Evolutionary conservation across 2,329 filamentous ascomycete species (phyloP).

Genomic region (Exophiala viscosa): DNA sequence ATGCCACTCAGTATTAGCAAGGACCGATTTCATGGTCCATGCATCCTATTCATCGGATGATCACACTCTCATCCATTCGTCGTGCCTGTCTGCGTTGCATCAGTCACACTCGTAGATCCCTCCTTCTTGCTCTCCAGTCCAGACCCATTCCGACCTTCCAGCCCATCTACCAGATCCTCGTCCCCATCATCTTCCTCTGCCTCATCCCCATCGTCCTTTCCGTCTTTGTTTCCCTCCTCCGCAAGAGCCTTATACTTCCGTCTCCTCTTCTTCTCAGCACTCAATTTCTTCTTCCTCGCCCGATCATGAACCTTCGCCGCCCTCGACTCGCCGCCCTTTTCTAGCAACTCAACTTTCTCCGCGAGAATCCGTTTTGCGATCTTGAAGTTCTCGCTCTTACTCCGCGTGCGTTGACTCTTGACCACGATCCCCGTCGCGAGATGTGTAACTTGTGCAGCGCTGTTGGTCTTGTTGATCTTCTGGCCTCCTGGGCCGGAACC

Average conservation of each 20-base stretch:
- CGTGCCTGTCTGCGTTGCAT: no score
- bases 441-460: conserved; percentile 89
- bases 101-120: no score
- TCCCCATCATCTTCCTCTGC: conserved; percentile 14
- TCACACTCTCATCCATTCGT: no score
- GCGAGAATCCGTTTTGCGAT: conserved; percentile 75
- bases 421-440: conserved; percentile 85
- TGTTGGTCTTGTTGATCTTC: conserved; percentile 99
- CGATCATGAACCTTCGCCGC: conserved; percentile 75
- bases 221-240: conserved; percentile 27
- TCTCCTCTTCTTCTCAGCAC: conserved; percentile 42
- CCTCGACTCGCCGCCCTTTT: conserved; percentile 71
- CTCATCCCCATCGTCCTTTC: conserved; percentile 11
- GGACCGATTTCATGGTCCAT: no score
- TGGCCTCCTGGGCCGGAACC: conserved; percentile 91
- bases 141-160: not conserved
- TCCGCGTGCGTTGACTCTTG: conserved; percentile 89
- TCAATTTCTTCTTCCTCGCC: conserved; percentile 62
- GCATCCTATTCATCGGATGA: no score
- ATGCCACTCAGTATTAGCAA: no score
- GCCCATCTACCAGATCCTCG: conserved; percentile 6
- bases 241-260: conserved; percentile 43
- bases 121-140: no score
- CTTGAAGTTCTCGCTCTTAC: conserved; percentile 79
- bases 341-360: conserved; percentile 68